A percentile compares a stretch with the other conserved stretches of the same genome.
Evolutionary conservation across 768 basidiomycete genomes (phyloP).

Genomic region (Podaxis mareebaensis): DNA sequence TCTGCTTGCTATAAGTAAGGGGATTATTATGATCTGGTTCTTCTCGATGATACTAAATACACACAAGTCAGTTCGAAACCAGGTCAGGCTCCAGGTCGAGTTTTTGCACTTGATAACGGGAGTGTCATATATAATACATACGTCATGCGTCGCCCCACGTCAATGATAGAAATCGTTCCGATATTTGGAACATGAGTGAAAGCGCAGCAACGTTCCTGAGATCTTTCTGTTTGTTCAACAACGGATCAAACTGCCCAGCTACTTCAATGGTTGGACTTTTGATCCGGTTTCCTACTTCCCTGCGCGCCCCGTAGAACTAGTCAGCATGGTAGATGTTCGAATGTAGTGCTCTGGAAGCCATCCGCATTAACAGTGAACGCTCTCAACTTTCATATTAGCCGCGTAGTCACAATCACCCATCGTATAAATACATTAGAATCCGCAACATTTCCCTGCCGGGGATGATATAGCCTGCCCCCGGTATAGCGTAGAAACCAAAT

Average conservation of each 20-base stretch:
- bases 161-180: constrained; percentile 1
- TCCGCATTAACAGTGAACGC: not conserved
- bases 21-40: too few species aligned
- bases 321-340: not conserved
- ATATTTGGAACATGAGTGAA: not conserved
- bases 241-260: constrained; percentile 1
- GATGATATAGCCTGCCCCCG: too few species aligned
- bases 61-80: too few species aligned
- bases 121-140: not conserved
- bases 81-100: too few species aligned
- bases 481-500: too few species aligned
- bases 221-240: not conserved
- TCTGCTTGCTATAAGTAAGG: too few species aligned
- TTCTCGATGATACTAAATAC: too few species aligned
- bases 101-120: too few species aligned
- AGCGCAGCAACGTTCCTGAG: not conserved
- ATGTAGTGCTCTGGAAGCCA: not conserved
- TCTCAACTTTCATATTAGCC: not conserved
- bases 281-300: not conserved
- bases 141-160: not conserved
- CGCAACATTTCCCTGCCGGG: too few species aligned
- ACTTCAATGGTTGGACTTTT: not conserved
- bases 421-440: too few species aligned
- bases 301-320: not conserved
- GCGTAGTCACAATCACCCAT: not conserved